Evolutionary conservation across 2,329 filamentous ascomycete genomes (phyloP), one percentile per base, ranked within the genome.

Genomic region (Dactylellina cionopaga): DNA sequence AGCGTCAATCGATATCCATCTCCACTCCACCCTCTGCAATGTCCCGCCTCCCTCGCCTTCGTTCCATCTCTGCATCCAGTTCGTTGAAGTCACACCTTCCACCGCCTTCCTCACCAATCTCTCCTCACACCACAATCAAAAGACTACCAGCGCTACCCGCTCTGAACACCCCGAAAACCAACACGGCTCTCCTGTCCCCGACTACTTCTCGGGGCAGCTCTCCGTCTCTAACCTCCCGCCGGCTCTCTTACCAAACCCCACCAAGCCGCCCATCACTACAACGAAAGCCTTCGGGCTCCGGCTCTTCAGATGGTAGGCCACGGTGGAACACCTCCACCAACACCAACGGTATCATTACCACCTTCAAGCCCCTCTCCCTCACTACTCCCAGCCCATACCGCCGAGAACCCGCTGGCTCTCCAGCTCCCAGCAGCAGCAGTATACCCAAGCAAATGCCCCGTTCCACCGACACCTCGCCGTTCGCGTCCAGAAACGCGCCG

Each of bases 311-410:
- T 65, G 83, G 85, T 64, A 87, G 89, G 54, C 91, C 91, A 2
- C 85, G 88, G 66, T 95, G 91, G 91, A 94, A 89, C 77, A 78
- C 77, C 9, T 90, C 88, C 27, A 86, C 88, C 4, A 92, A 89
- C 5, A 85, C 88, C 72, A 82, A 88, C n/a, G 84, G 89, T 29
- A 85, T 86, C n/a, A 88, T 88, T 24, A 88, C 90, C 79, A 87
- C 87, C 78, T 90, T 88, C 80, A 89, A 87, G 76, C 86, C 89
- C 9, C 80, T 89, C 9, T 86, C 80, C 33, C 80, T 87, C 44
- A 88, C 86, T 5, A 86, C 86, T 0, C 86, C 87, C 0, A 88
- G 85, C 73, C 56, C 69, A 9, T 47, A 51, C 17, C 69, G 69
- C 15, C 46, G 37, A 17, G 66, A 71, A 1, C 37, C n/a, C 13